Evolutionary conservation across 2,329 filamentous ascomycete species (phyloP), one percentile per base, ranked within the genome.

Genomic region (Torrubiella hemipterigena): DNA sequence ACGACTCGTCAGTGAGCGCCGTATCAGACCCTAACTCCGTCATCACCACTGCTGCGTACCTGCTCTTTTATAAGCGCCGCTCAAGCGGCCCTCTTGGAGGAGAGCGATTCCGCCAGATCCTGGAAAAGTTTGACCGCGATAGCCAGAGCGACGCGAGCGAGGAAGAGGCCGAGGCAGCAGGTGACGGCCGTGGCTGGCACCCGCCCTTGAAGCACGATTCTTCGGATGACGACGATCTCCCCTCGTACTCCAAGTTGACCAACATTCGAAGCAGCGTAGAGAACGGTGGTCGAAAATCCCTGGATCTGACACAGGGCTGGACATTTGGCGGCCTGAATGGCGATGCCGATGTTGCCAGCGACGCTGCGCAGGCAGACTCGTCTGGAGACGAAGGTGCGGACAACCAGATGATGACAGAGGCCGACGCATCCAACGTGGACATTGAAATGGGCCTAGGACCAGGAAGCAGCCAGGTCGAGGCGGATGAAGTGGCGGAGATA

Each of bases 61-160:
- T 98, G 9, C 67, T 98, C 20, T 98, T 98, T 65, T 98, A 98
- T 59, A 83, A 91, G 24, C 81, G 91, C 35, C 80, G 85, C 40
- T 84, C 85, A 5, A 66, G 71, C 7, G 58, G 57, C 38, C 81
- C 85, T 39, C 73, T 98, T 42, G 91, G 91, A 35, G 87, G 87
- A 17, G 68, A 77, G 27, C 70, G 70, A 31, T 77, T 95, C 37
- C 70, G 77, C 43, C 64, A 77, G 41, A 75, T 94, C 30, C 64
- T 83, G 32, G 69, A 77, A 31, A 64, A 68, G 33, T 81, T 71
- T 47, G 65, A 68, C 40, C 67, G n/a, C n/a, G n/a, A n/a, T n/a
- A n/a, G n/a, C n/a, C n/a, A 69, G 37, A 58, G 54, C 17, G 51
- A 56, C 30, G 61, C 59, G 39, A 63, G 46, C 8, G 41, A 44